Conservation (phyloP, 495 filamentous ascomycete genomes). For the Aspergillus ostianus region DNA sequence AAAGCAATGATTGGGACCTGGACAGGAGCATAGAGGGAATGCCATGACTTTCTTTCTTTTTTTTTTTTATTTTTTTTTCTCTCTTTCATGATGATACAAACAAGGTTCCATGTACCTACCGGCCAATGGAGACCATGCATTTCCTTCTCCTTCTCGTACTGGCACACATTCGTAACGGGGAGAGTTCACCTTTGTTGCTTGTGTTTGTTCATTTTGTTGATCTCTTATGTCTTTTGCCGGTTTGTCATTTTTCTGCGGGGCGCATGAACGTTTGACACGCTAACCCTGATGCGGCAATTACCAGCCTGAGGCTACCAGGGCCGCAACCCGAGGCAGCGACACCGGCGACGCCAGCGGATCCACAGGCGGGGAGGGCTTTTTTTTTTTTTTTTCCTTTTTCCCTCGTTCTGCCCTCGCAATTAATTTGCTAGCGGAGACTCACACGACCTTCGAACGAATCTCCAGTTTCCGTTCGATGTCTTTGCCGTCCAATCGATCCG, state of each 20-base stretch:
- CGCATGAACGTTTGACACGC: background rate
- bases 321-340: conserved; percentile 8
- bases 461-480: conserved; percentile 20
- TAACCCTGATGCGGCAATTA: background rate
- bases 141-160: conserved; percentile 33
- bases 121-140: conserved; percentile 32
- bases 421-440: conserved; percentile 12
- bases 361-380: conserved; percentile 21
- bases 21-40: conserved; percentile 49
- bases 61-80: conserved; percentile 26
- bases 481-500: conserved; percentile 16
- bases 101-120: conserved; percentile 24
- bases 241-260: too few species aligned
- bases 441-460: conserved; percentile 20
- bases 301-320: background rate
- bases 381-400: conserved; percentile 26
- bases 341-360: conserved; percentile 11
- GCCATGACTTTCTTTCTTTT: conserved; percentile 34
- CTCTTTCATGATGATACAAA: conserved; percentile 3
- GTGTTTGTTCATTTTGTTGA: conserved; percentile 1
- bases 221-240: conserved; percentile 5
- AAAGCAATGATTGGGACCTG: conserved; percentile 21
- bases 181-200: conserved; percentile 12
- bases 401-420: background rate
- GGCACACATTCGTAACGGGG: conserved; percentile 23